Evolutionary conservation across 805 yeast species (phyloP).

Genomic region (Candida quercuum): DNA sequence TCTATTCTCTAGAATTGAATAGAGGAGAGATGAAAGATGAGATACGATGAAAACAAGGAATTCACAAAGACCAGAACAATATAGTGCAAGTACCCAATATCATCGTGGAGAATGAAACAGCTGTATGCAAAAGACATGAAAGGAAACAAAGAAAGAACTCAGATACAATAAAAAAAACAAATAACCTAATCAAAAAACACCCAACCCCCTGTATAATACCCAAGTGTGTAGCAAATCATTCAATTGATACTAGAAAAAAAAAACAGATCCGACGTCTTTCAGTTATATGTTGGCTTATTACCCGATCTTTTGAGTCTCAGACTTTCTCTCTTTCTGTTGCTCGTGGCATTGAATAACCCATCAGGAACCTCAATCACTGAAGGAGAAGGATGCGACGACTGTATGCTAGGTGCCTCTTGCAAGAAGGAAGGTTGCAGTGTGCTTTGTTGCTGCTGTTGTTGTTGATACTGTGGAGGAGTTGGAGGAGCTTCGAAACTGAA

Average conservation of each 20-base stretch:
- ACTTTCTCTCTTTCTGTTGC: constrained; percentile 48
- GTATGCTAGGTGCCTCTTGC: constrained; percentile 7
- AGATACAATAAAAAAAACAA: too few species aligned
- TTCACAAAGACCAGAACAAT: too few species aligned
- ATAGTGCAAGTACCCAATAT: too few species aligned
- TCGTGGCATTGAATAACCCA: constrained; percentile 35
- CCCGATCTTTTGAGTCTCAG: constrained; percentile 41
- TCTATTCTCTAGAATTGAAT: too few species aligned
- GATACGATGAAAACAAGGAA: too few species aligned
- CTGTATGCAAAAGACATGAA: too few species aligned
- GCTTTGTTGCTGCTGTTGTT: constrained; percentile 1
- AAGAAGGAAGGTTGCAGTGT: constrained; percentile 18
- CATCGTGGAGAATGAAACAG: too few species aligned
- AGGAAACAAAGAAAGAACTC: too few species aligned
- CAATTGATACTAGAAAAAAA: too few species aligned
- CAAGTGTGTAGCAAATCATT: too few species aligned
- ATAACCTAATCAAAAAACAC: neutral
- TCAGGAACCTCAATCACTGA: constrained; percentile 19
- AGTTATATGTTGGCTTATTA: constrained; percentile 9
- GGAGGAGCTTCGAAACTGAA: constrained; percentile 22
- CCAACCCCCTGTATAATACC: too few species aligned
- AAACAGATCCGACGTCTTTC: neutral
- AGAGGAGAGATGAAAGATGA: too few species aligned
- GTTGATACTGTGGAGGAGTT: constrained; percentile 4
- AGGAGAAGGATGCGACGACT: constrained; percentile 3